Base-by-base conservation (phyloP, 2,329 filamentous ascomycete species). In the Trichoderma sp. region DNA sequence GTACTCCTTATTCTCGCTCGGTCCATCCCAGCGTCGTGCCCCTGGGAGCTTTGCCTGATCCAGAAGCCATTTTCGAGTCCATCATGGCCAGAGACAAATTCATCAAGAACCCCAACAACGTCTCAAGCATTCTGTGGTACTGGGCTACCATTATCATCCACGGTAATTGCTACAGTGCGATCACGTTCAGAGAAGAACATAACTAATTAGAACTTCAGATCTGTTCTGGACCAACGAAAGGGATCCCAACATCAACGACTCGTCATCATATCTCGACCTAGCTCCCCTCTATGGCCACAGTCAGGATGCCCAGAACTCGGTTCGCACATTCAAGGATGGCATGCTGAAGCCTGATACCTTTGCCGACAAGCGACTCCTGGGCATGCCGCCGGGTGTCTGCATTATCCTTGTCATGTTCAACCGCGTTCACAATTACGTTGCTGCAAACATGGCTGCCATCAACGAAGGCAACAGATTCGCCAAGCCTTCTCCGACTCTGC, bases 361-460 rank as follows among this genome's bases (percentile, higher is more conserved):
- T 75, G 89, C 91, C 3, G 91, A 94, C 77, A 90, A 90, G 80
- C 86, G 92, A 69, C 83, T 94, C 2, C 81, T 91, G 28, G 91
- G 89, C 11, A 91, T 93, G 77, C 93, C 92, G 0, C 91, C 93
- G 0, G 91, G 92, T 14, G 91, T 92, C 5, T 87, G 89, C 71
- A 90, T 93, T 5, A 77, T 95, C 3, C 82, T 95, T 32, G 86
- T 95, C 80, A 93, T 94, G 92, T 91, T 94, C 82, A 92, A 91
- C 76, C 88, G 90, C 28, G 97, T 97, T 82, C 95, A 98, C 82
- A 98, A 98, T 81, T 87, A 96, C 74, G 89, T 94, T 0, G 94
- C 93, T 1, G 88, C 90, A 69, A 92, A 95, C 73, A 84, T 98
- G 21, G 92, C 92, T 0, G 83, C 87, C n/a, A 95, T 98, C 81